Evolutionary conservation across 1,139 yeast genomes (phyloP).

Genomic region (Blastobotrys aristatus): DNA sequence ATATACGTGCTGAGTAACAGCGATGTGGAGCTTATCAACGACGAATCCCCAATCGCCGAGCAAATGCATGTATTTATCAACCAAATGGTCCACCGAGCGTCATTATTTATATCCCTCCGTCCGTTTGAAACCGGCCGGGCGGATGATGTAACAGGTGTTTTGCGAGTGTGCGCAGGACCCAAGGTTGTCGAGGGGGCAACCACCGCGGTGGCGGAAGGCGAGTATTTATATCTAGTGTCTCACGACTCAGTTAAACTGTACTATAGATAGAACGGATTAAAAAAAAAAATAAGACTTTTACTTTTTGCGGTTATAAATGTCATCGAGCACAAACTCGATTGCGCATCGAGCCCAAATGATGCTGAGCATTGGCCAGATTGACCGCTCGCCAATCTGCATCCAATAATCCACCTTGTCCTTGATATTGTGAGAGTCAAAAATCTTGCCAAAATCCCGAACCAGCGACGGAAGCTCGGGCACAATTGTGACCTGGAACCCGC

Average conservation of each 20-base stretch:
- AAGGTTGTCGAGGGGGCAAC: constrained; percentile 28
- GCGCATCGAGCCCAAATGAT: constrained; percentile 84
- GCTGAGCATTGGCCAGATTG: constrained; percentile 91
- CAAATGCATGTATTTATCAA: constrained; percentile 44
- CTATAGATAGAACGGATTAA: constrained; percentile 28
- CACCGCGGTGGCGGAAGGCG: constrained; percentile 47
- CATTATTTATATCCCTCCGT: constrained; percentile 48
- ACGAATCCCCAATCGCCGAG: constrained; percentile 30
- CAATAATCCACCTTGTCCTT: constrained; percentile 76
- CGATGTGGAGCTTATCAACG: constrained; percentile 39
- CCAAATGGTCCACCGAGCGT: constrained; percentile 48
- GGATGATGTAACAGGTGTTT: constrained; percentile 70
- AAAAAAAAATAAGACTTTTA: neutral
- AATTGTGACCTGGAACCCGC: constrained; percentile 75
- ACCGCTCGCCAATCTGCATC: constrained; percentile 84
- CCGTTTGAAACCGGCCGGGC: constrained; percentile 81
- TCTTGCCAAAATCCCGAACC: constrained; percentile 60
- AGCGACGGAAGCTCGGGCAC: constrained; percentile 77
- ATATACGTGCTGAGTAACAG: constrained; percentile 34
- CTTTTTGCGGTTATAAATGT: constrained; percentile 47
- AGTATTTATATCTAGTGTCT: constrained; percentile 56
- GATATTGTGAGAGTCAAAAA: constrained; percentile 66
- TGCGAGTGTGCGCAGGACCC: constrained; percentile 54
- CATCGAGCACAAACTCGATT: constrained; percentile 84
- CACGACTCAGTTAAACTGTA: constrained; percentile 39